Evolutionary conservation across 495 filamentous ascomycete genomes (phyloP).

Genomic region (Rusavskia elegans): DNA sequence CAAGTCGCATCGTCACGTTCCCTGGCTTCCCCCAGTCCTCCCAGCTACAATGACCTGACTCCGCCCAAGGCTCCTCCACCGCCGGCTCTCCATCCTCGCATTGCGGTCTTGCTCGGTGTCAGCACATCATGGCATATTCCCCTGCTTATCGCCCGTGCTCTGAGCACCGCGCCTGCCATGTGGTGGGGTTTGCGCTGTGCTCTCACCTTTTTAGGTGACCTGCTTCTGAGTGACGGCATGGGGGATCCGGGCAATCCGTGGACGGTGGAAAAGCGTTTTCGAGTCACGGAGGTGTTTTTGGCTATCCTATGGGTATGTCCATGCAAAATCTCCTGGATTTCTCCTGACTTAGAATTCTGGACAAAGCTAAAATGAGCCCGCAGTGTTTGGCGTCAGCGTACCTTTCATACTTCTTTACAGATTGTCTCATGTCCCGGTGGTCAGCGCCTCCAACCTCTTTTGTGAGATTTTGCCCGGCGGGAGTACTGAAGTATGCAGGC

Average conservation of each 20-base stretch:
- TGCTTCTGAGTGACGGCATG: conserved; percentile 31
- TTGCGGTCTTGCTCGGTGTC: conserved; percentile 49
- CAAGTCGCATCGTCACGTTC: conserved; percentile 3
- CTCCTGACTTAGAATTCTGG: no score
- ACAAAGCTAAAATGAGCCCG: not conserved
- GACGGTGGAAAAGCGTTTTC: conserved; percentile 40
- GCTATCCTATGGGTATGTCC: conserved; percentile 66
- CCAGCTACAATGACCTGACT: conserved; percentile 9
- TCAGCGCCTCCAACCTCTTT: conserved; percentile 20
- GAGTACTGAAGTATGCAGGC: conserved; percentile 28
- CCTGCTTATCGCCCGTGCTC: conserved; percentile 41
- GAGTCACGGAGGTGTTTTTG: conserved; percentile 62
- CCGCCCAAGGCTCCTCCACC: conserved; percentile 12
- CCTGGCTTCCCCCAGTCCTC: conserved; percentile 15
- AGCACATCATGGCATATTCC: conserved; percentile 46
- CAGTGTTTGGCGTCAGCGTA: conserved; percentile 73
- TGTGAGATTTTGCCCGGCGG: not conserved
- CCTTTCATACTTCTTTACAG: conserved; percentile 78
- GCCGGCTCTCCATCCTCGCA: conserved; percentile 39
- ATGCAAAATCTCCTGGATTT: not conserved
- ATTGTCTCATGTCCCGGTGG: conserved; percentile 88
- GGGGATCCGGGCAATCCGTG: conserved; percentile 28
- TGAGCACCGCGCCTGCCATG: conserved; percentile 41
- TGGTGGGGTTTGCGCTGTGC: conserved; percentile 49
- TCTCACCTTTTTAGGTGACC: conserved; percentile 40